Evolutionary conservation across 352 stramenopile genomes (phyloP), one percentile per base, ranked within the genome.

Genomic region (Phytophthora pluvialis): DNA sequence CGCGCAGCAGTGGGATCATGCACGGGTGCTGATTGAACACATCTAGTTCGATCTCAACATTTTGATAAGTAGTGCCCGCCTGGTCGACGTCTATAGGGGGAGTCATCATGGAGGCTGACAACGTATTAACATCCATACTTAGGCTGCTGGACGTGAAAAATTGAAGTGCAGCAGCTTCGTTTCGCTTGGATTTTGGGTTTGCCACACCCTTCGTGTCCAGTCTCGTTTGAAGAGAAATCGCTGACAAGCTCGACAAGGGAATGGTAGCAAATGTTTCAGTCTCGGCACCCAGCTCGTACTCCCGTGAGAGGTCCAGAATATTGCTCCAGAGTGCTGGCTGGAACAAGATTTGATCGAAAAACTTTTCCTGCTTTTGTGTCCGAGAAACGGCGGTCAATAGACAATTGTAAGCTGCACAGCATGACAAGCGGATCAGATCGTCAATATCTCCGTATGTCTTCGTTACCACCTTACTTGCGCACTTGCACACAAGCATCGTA

Each of bases 321-420:
- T 92, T 95, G 9, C 35, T 52, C 83, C 85, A 93, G 7, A 93
- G 64, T 7, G 73, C 68, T 1, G 89, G 70, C 60, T 91, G 85
- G 57, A 95, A 93, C 38, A 95, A 65, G 35, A 95, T 89, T 62
- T 95, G 87, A 51, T 92, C 85, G 47, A 88, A 95, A 54, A 95
- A 90, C 51, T 95, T 95, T 42, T 95, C 85, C 42, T 94, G 83
- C 25, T 92, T 95, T 68, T 95, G 87, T 6, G 87, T 94, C 31
- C 81, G 80, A 1, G 85, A 90, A 21, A 95, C 83, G 3, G 85
- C 86, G 2, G 78, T 89, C 11, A 94, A 70, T 13, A 95, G 60
- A 62, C 87, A 95, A 29, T 73, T 80, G 50, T 93, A 95, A 18
- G 87, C 87, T 48, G 83, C 78, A 52, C 75, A 88, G 44, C 77